Conservation (phyloP, 768 basidiomycete genomes). For the Auriculariales sp. region DNA sequence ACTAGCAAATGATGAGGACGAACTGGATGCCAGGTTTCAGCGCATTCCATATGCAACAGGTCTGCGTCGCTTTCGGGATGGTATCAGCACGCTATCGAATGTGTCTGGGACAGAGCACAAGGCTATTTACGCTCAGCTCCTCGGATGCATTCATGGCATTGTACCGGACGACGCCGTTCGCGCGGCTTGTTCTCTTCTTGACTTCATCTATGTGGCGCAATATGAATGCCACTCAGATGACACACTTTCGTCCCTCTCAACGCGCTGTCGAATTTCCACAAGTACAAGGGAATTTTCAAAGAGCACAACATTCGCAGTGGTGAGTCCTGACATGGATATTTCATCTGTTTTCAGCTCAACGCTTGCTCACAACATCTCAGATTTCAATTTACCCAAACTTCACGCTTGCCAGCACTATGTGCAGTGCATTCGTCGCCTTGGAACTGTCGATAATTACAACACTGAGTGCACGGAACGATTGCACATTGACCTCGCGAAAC, state of each 20-base stretch:
- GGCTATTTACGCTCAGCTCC: slow-evolving; percentile 8
- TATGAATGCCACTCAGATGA: slow-evolving; percentile 17
- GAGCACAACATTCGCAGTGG: slow-evolving; percentile 15
- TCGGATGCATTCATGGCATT: not conserved
- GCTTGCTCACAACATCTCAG: too few relatives aligned
- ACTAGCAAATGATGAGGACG: not conserved
- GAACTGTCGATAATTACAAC: slow-evolving; percentile 25
- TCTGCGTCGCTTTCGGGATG: slow-evolving; percentile 7
- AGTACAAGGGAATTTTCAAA: slow-evolving; percentile 22
- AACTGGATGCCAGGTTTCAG: slow-evolving; percentile 5
- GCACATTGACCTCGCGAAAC: slow-evolving; percentile 17
- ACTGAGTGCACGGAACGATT: slow-evolving; percentile 25
- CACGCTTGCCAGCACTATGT: slow-evolving; percentile 24
- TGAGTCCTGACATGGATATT: slow-evolving; percentile 9
- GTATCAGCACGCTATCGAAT: slow-evolving; percentile 5
- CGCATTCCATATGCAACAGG: slow-evolving; percentile 4
- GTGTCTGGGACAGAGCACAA: slow-evolving; percentile 6
- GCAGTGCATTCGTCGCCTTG: slow-evolving; percentile 15
- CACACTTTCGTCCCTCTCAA: slow-evolving; percentile 16
- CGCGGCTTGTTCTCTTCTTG: slow-evolving; percentile 17
- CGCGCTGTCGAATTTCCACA: slow-evolving; percentile 20
- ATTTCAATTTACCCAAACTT: slow-evolving; percentile 29
- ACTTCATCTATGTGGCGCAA: slow-evolving; percentile 26
- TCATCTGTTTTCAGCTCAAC: too few relatives aligned
- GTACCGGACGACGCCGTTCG: slow-evolving; percentile 16